phyloP scores from a whole-genome alignment of 2,329 filamentous ascomycete species.

The Colletotrichum sublineola region DNA sequence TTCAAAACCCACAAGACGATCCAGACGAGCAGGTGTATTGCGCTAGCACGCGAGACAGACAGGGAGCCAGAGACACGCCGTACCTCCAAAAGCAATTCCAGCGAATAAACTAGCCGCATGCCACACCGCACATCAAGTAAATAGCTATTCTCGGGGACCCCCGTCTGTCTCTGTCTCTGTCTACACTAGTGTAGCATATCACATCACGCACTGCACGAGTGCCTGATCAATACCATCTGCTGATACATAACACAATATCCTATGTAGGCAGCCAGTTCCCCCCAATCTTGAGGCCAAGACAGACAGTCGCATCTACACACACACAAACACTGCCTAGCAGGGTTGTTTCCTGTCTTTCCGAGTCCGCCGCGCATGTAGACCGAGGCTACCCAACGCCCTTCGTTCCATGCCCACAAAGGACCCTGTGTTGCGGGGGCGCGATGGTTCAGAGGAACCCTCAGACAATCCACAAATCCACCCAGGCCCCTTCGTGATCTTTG shows the following conservation, averaged over 20 bases:
- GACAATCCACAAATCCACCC: not conserved
- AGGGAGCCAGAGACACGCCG: slow-evolving; percentile 35
- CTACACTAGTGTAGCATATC: not conserved
- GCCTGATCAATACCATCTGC: not conserved
- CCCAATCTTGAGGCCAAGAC: not conserved
- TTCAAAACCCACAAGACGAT: slow-evolving; percentile 15
- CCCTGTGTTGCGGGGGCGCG: slow-evolving; percentile 12
- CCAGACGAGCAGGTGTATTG: slow-evolving; percentile 15
- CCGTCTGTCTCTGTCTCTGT: not conserved
- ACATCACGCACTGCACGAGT: not conserved
- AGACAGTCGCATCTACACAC: not conserved
- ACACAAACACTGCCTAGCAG: too few species aligned
- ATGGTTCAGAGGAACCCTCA: slow-evolving; percentile 1
- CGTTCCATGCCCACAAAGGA: slow-evolving; percentile 1
- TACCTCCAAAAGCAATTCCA: slow-evolving; percentile 23
- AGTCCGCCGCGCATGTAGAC: not conserved
- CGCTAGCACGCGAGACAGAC: slow-evolving; percentile 33
- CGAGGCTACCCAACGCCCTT: not conserved
- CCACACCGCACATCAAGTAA: slow-evolving; percentile 2
- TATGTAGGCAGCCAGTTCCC: not conserved
- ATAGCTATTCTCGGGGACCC: not conserved
- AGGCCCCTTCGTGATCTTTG: slow-evolving; percentile 8
- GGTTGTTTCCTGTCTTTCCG: not conserved
- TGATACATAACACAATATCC: not conserved
- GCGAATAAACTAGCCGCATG: slow-evolving; percentile 17